These are phyloP conservation scores for Keithomyces neogunnii DNA, from an alignment of 2,329 filamentous ascomycete species.

Conservation along the genomic window DNA sequence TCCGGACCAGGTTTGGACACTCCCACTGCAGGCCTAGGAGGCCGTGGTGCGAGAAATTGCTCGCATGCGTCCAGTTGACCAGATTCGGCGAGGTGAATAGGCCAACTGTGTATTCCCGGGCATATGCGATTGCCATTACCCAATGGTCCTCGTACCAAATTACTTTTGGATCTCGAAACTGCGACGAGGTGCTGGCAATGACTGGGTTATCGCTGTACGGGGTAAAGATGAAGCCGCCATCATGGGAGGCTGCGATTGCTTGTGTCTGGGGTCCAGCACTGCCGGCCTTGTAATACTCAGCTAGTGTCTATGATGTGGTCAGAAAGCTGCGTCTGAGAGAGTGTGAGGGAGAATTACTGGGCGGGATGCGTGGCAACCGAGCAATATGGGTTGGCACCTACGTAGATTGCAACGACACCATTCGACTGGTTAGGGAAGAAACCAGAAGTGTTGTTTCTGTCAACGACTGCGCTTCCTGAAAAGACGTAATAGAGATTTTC, in stretches of 20 bases:
- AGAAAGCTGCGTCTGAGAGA: neutral
- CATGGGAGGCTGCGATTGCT: slow-evolving; percentile 51
- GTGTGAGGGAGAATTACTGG: slow-evolving; percentile 6
- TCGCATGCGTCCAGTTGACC: slow-evolving; percentile 40
- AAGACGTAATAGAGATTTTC: slow-evolving; percentile 34
- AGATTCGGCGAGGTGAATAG: slow-evolving; percentile 53
- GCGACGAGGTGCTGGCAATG: slow-evolving; percentile 40
- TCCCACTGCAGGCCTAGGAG: slow-evolving; percentile 51
- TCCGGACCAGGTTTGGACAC: slow-evolving; percentile 52
- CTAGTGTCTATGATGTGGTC: slow-evolving; percentile 12
- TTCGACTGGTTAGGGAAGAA: slow-evolving; percentile 54
- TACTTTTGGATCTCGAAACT: slow-evolving; percentile 61
- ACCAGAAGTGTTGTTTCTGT: slow-evolving; percentile 56
- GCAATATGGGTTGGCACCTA: slow-evolving; percentile 1
- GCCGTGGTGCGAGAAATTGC: slow-evolving; percentile 48
- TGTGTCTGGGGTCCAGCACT: slow-evolving; percentile 36
- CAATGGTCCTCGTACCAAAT: slow-evolving; percentile 48
- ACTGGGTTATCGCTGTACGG: slow-evolving; percentile 54
- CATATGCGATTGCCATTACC: slow-evolving; percentile 49
- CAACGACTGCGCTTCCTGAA: slow-evolving; percentile 49
- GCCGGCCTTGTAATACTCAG: slow-evolving; percentile 2
- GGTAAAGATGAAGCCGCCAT: slow-evolving; percentile 53
- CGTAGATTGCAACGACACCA: slow-evolving; percentile 47
- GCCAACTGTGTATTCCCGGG: slow-evolving; percentile 45
- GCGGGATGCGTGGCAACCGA: no score